These are phyloP conservation scores for Aspergillus caelatus DNA, from an alignment of 2,329 filamentous ascomycete species.

Conservation along the genomic window DNA sequence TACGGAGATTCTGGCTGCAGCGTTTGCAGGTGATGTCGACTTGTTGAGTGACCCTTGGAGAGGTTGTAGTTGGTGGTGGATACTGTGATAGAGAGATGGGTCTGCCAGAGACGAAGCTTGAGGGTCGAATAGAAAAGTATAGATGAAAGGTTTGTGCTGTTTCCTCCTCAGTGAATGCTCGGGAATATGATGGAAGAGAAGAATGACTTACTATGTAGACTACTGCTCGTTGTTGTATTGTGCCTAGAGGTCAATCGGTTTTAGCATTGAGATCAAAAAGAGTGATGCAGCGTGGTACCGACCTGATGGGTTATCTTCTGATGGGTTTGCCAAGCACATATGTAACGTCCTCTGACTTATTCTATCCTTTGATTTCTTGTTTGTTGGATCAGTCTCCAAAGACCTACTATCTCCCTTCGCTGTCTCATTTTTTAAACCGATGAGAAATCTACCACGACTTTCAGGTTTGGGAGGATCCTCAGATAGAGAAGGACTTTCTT, in stretches of 20 bases:
- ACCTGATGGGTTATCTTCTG: slow-evolving; percentile 22
- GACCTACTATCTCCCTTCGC: slow-evolving; percentile 36
- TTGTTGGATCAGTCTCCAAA: slow-evolving; percentile 28
- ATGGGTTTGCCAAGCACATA: slow-evolving; percentile 30
- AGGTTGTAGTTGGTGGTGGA: slow-evolving; percentile 53
- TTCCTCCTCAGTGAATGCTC: slow-evolving; percentile 14
- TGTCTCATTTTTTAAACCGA: slow-evolving; percentile 48
- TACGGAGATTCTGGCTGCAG: slow-evolving; percentile 40
- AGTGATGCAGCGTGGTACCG: background rate
- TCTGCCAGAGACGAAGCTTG: slow-evolving; percentile 44
- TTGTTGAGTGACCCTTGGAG: slow-evolving; percentile 49
- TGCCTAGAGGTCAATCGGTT: slow-evolving; percentile 7
- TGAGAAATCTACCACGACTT: slow-evolving; percentile 42
- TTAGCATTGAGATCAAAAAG: background rate
- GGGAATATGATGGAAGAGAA: background rate
- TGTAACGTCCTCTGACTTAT: slow-evolving; percentile 42
- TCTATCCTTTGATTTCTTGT: slow-evolving; percentile 29
- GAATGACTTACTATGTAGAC: slow-evolving; percentile 44
- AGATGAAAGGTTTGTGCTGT: slow-evolving; percentile 54
- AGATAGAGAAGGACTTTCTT: slow-evolving; percentile 7
- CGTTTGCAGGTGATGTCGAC: slow-evolving; percentile 50
- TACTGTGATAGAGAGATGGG: slow-evolving; percentile 49
- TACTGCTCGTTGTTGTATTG: slow-evolving; percentile 40
- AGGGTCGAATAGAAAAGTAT: slow-evolving; percentile 52
- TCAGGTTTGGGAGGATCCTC: slow-evolving; percentile 21